phyloP scores from a whole-genome alignment of 306 rosid genomes.

The Urtica urens region DNA sequence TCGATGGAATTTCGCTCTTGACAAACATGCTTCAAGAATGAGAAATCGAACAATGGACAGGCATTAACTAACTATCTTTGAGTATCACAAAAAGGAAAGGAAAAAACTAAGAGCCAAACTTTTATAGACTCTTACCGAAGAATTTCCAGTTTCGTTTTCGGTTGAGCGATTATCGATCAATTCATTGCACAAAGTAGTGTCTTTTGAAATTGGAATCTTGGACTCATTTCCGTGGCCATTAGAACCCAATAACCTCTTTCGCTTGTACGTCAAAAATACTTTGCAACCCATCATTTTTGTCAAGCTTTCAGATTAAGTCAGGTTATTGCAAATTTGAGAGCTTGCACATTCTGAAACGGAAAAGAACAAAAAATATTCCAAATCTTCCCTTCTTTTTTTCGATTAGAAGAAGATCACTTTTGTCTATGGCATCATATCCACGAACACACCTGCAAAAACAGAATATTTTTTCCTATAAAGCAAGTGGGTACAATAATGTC shows the following conservation, averaged over 20 bases:
- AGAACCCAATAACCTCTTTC: slow-evolving; percentile 32
- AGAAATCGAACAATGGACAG: background rate
- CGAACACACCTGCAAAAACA: background rate
- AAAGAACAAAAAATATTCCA: slow-evolving; percentile 5
- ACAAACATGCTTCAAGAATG: slow-evolving; percentile 12
- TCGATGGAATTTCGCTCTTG: slow-evolving; percentile 11
- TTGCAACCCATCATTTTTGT: slow-evolving; percentile 47
- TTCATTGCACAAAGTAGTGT: slow-evolving; percentile 14
- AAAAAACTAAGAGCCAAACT: background rate
- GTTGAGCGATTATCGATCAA: slow-evolving; percentile 17
- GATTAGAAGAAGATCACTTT: slow-evolving; percentile 1
- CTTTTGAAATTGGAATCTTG: slow-evolving; percentile 6
- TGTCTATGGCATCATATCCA: background rate
- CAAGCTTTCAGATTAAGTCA: slow-evolving; percentile 13
- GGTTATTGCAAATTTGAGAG: slow-evolving; percentile 13
- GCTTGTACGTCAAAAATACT: slow-evolving; percentile 49
- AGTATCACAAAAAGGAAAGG: background rate
- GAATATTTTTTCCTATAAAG: slow-evolving; percentile 1
- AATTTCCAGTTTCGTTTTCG: slow-evolving; percentile 23
- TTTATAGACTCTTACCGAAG: slow-evolving; percentile 26
- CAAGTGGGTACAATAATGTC: background rate
- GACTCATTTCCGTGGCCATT: slow-evolving; percentile 19
- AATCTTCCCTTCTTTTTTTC: slow-evolving; percentile 7
- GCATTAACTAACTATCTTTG: too few relatives aligned
- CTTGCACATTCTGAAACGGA: slow-evolving; percentile 9